These are phyloP conservation scores for Carpinus fangiana DNA, from an alignment of 306 rosid genomes.

Conservation along the genomic window DNA sequence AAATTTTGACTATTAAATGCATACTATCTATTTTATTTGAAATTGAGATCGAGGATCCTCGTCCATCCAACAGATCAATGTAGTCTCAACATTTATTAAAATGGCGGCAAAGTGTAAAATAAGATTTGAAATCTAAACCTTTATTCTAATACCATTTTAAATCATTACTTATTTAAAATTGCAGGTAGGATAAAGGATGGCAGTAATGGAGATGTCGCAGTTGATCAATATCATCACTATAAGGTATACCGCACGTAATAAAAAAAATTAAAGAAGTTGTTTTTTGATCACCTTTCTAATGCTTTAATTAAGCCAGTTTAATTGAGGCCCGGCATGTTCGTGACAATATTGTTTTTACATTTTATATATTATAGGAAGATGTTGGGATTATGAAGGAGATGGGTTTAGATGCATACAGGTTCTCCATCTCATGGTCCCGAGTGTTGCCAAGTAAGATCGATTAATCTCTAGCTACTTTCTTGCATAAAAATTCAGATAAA, in stretches of 20 bases:
- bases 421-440: conserved; percentile 79
- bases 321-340: background rate
- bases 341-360: background rate
- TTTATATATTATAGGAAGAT: conserved; percentile 49
- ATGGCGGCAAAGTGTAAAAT: too few relatives aligned
- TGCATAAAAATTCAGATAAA: background rate
- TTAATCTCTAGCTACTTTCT: background rate
- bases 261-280: background rate
- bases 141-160: too few relatives aligned
- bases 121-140: too few relatives aligned
- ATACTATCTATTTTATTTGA: too few relatives aligned
- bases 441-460: conserved; percentile 54
- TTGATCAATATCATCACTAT: background rate
- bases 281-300: too few relatives aligned
- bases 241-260: background rate
- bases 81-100: too few relatives aligned
- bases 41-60: too few relatives aligned
- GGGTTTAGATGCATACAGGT: conserved; percentile 59
- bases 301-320: background rate
- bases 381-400: conserved; percentile 53
- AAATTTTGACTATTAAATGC: too few relatives aligned
- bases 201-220: background rate
- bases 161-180: background rate
- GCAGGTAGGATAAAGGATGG: background rate
- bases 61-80: too few relatives aligned